These are phyloP conservation scores for Cylindrotheca closterium DNA, from an alignment of 108 stramenopile species.

Conservation along the genomic window DNA sequence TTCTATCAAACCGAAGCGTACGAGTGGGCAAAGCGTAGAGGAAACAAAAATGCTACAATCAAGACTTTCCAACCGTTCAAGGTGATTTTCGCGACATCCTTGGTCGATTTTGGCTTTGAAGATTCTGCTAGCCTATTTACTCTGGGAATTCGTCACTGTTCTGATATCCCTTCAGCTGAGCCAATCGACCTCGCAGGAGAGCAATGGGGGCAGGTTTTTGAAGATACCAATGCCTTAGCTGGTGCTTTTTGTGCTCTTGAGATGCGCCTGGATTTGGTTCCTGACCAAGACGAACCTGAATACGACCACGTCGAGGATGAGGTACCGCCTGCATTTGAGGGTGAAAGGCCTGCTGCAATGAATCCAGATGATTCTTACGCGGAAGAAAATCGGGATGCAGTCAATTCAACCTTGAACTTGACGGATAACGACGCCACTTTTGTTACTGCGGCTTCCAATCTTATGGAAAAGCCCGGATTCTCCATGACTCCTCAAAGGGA, in stretches of 20 bases:
- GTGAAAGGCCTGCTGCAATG: background rate
- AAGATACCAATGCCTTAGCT: background rate
- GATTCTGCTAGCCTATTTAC: slow-evolving; percentile 54
- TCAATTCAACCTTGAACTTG: slow-evolving; percentile 2
- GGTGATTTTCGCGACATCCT: slow-evolving; percentile 66
- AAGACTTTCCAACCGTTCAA: slow-evolving; percentile 76
- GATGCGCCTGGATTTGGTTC: background rate
- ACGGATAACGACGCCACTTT: slow-evolving; percentile 26
- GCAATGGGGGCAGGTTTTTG: background rate
- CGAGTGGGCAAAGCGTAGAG: slow-evolving; percentile 86
- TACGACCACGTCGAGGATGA: background rate
- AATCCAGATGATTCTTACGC: background rate
- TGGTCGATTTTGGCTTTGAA: slow-evolving; percentile 64
- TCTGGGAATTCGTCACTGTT: slow-evolving; percentile 47
- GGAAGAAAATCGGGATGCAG: background rate
- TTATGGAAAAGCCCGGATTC: slow-evolving; percentile 36
- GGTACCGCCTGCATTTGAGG: background rate
- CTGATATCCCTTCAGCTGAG: slow-evolving; percentile 23
- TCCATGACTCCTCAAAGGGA: slow-evolving; percentile 7
- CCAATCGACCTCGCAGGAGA: background rate
- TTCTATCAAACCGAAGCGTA: slow-evolving; percentile 86
- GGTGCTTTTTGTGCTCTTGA: background rate
- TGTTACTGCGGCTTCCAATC: slow-evolving; percentile 32
- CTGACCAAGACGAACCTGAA: background rate
- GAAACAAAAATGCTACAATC: slow-evolving; percentile 69